Percentiles rank a stretch among this genome's conserved stretches.
Evolutionary conservation across 768 basidiomycete species (phyloP).

Genomic region (Termitomyces sp.): DNA sequence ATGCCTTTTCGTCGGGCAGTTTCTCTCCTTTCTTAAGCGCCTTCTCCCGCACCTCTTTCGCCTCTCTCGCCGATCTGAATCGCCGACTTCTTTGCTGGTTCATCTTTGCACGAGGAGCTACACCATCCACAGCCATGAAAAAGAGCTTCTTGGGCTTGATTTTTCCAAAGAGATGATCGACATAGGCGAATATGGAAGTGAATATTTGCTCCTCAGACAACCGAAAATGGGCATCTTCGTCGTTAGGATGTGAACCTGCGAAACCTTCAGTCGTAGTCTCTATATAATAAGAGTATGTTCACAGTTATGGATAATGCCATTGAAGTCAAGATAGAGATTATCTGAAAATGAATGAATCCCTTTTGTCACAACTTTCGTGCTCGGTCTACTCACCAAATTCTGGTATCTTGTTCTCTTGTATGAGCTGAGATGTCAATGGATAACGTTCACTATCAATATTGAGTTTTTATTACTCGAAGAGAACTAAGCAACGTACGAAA

Average conservation of each 20-base stretch:
- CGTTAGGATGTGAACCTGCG: conserved; percentile 89
- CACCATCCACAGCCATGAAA: conserved; percentile 98
- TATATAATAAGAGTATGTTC: conserved; percentile 13
- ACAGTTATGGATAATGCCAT: conserved; percentile 89
- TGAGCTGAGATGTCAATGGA: conserved; percentile 95
- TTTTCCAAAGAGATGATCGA: conserved; percentile 93
- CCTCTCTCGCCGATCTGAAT: conserved; percentile 93
- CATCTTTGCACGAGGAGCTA: conserved; percentile 98
- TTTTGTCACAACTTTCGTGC: neutral
- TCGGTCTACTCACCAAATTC: conserved; percentile 73
- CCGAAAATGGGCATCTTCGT: conserved; percentile 92
- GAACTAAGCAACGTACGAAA: conserved; percentile 56
- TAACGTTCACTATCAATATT: conserved; percentile 75
- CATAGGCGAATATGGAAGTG: conserved; percentile 94
- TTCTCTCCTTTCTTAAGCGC: conserved; percentile 87
- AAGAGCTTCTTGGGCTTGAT: conserved; percentile 98
- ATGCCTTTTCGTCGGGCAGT: conserved; percentile 89
- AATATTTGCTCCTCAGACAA: conserved; percentile 97
- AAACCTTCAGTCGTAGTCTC: neutral
- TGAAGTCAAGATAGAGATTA: conserved; percentile 92
- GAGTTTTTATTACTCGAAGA: neutral
- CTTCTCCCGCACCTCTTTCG: conserved; percentile 79
- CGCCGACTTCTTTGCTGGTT: conserved; percentile 94
- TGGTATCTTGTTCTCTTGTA: conserved; percentile 97
- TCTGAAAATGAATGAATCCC: conserved; percentile 35